Evolutionary conservation across 352 stramenopile genomes (phyloP), one percentile per base, ranked within the genome.

Genomic region (Blastocystis sp.): DNA sequence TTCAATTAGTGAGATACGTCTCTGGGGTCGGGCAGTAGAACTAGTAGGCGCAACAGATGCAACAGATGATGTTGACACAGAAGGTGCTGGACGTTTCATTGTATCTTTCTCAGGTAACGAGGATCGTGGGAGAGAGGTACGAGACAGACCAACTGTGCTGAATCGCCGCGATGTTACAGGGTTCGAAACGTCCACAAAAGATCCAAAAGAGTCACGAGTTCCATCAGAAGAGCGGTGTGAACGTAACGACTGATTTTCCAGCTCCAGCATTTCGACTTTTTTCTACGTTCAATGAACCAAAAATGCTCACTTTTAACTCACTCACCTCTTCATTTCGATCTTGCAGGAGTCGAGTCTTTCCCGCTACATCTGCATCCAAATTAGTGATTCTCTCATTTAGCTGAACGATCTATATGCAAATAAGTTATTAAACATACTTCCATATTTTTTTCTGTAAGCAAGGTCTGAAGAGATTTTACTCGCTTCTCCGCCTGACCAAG

Each of bases 1-100:
- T 24, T 85, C 73, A 7, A 85, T 53, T 8, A 85, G 53, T 16
- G 50, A 68, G 30, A 85, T 66, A 43, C 73, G 73, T 18, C 73
- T 50, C 37, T 13, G 18, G 0, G 70, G 34, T 24, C 39, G 9
- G 26, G 18, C 30, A 8, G 56, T 37, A 13, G 56, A 16, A 26
- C 20, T 30, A n/a, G 56, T 20, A 66, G 16, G 56, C 2, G 56
- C 56, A 13, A 26, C n/a, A 13, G 56, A n/a, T 13, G 56, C 2
- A 26, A 9, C 9, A 66, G n/a, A 3, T 7, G 56, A 1, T 16
- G 65, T 76, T 20, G 65, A 76, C 8, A 13, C 20, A 43, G 39
- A 8, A 18, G 65, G 30, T 8, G 1, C 30, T 20, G 65, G 5
- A 18, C 37, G 39, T 50, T 76, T 55, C 30, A 55, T n/a, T 34